Evolutionary conservation across 1,284 basidiomycete species (phyloP).

Genomic region (Ganoderma lingzhi): DNA sequence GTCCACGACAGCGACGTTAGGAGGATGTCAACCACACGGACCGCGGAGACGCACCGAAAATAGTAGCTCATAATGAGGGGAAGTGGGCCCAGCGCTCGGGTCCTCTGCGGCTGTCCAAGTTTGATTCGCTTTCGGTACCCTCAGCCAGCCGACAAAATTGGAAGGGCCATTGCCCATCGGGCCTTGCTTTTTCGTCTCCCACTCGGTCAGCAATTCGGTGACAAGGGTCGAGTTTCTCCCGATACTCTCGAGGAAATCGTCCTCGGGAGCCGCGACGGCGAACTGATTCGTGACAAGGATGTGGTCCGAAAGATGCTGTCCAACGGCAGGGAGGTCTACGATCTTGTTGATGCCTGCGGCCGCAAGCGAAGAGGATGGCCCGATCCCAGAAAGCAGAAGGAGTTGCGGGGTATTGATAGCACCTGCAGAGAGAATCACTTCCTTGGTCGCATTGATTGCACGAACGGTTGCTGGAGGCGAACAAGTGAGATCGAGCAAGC

Average conservation of each 20-base stretch:
- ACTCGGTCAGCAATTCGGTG: conserved; percentile 33
- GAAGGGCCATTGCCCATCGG: conserved; percentile 21
- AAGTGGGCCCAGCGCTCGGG: conserved; percentile 32
- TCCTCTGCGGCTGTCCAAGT: conserved; percentile 27
- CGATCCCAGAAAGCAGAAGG: conserved; percentile 38
- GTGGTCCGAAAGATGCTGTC: conserved; percentile 43
- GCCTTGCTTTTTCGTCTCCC: conserved; percentile 36
- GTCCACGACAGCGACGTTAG: neutral
- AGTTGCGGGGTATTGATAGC: conserved; percentile 36
- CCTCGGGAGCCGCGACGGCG: conserved; percentile 40
- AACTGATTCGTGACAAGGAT: conserved; percentile 39
- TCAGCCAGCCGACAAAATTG: conserved; percentile 33
- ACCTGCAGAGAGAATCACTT: conserved; percentile 41
- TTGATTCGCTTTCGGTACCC: conserved; percentile 25
- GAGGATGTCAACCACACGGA: neutral
- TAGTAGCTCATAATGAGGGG: conserved; percentile 33
- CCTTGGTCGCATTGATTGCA: conserved; percentile 31
- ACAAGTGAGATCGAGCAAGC: neutral
- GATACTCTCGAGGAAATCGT: conserved; percentile 36
- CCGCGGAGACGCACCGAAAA: conserved; percentile 4
- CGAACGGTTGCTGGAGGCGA: neutral
- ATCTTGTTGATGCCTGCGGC: conserved; percentile 28
- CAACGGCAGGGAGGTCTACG: conserved; percentile 32
- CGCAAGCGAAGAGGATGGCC: conserved; percentile 27
- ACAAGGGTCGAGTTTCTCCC: conserved; percentile 34